Evolutionary conservation across 73 alveolate genomes (phyloP).

Genomic region (Symbiodinium natans): DNA sequence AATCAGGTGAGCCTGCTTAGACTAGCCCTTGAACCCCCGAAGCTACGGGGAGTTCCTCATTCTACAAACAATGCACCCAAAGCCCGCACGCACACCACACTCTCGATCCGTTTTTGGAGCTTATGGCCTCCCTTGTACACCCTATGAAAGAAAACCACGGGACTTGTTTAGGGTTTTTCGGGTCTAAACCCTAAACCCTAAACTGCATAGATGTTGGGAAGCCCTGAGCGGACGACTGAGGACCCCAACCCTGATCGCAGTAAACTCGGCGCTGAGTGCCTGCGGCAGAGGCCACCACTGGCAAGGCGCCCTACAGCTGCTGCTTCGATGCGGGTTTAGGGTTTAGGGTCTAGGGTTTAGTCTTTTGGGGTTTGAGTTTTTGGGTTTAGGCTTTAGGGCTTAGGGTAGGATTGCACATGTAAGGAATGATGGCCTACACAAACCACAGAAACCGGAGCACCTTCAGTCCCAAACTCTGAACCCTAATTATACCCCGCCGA

Average conservation of each 20-base stretch:
- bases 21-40: too few relatives aligned
- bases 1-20: too few relatives aligned
- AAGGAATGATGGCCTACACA: background rate
- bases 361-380: background rate
- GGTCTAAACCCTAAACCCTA: background rate
- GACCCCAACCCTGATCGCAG: background rate
- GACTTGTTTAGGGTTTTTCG: background rate
- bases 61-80: too few relatives aligned
- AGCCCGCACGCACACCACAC: too few relatives aligned
- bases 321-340: background rate
- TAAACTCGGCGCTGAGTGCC: background rate
- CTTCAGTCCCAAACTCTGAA: background rate
- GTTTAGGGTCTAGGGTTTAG: background rate
- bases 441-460: background rate
- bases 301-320: background rate
- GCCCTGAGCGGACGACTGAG: background rate
- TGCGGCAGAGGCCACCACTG: slow-evolving; percentile 23
- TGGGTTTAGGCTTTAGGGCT: background rate
- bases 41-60: too few relatives aligned
- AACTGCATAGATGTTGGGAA: background rate
- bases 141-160: background rate
- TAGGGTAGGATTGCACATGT: background rate
- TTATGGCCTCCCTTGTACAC: background rate
- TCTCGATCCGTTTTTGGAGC: too few relatives aligned
- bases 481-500: background rate